These are phyloP conservation scores for Polyporus arcularius DNA, from an alignment of 768 basidiomycete species.

Conservation along the genomic window DNA sequence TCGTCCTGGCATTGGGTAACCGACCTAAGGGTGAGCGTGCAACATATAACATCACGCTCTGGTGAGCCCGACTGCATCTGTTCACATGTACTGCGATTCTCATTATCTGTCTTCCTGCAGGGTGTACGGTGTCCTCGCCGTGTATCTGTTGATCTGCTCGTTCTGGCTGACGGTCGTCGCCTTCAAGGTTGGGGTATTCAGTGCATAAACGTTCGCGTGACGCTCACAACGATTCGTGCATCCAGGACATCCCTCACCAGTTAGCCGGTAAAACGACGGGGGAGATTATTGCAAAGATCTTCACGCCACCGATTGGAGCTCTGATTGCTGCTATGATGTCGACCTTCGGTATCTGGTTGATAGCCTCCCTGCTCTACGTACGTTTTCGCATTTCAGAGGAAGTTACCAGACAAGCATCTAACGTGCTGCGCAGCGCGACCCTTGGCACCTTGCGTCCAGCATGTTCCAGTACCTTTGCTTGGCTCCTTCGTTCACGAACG, in stretches of 20 bases:
- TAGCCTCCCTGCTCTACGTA: constrained; percentile 84
- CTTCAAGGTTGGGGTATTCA: constrained; percentile 55
- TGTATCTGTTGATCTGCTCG: constrained; percentile 87
- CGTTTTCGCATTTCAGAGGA: constrained; percentile 31
- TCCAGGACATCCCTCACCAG: constrained; percentile 53
- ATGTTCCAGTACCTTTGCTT: constrained; percentile 89
- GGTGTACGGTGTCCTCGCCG: constrained; percentile 81
- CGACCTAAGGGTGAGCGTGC: constrained; percentile 86
- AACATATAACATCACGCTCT: constrained; percentile 71
- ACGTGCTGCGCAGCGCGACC: constrained; percentile 68
- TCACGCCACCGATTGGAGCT: constrained; percentile 76
- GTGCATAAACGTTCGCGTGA: background rate
- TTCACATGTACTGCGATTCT: background rate
- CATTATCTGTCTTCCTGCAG: constrained; percentile 35
- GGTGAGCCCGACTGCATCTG: constrained; percentile 41
- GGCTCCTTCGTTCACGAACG: constrained; percentile 92
- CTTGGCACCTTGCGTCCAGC: constrained; percentile 97
- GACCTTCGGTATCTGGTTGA: constrained; percentile 87
- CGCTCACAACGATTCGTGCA: constrained; percentile 1
- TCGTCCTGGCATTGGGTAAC: constrained; percentile 75
- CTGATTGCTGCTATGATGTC: constrained; percentile 86
- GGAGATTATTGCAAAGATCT: constrained; percentile 59
- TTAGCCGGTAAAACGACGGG: constrained; percentile 49
- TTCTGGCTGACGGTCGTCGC: constrained; percentile 81
- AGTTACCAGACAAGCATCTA: background rate